Conservation (phyloP, 139 green algal species). For the Ettlia oleoabundans region DNA sequence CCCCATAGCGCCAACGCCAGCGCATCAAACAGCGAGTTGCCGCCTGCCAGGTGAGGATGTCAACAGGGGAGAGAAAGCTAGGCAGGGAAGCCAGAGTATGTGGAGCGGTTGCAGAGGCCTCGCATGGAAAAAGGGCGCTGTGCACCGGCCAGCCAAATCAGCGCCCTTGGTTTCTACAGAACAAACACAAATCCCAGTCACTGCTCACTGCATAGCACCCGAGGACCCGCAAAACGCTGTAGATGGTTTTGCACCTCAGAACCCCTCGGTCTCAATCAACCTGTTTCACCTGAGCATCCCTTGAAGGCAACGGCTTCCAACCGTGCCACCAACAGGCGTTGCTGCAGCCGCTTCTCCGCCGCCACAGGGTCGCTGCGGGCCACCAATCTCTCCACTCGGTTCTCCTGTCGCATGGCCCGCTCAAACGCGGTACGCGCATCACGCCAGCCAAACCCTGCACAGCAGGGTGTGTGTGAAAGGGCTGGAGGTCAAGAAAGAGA, state of each 20-base stretch:
- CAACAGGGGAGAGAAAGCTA: not conserved
- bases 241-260: too few relatives aligned
- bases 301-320: conserved; percentile 16
- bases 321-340: conserved; percentile 27
- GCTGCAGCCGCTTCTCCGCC: conserved; percentile 18
- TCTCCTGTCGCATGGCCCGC: conserved; percentile 1
- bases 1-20: conserved; percentile 40
- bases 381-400: conserved; percentile 31
- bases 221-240: too few relatives aligned
- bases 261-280: not conserved
- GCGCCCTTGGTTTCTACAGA: not conserved
- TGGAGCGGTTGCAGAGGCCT: not conserved
- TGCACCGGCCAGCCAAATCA: not conserved
- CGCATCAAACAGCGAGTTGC: conserved; percentile 40
- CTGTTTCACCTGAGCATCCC: not conserved
- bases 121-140: not conserved
- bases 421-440: conserved; percentile 5
- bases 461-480: too few relatives aligned
- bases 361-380: not conserved
- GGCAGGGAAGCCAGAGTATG: not conserved
- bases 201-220: too few relatives aligned
- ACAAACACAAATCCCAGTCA: too few relatives aligned
- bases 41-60: not conserved
- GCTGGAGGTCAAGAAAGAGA: too few relatives aligned
- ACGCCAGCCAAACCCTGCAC: conserved; percentile 38